phyloP scores from a whole-genome alignment of 306 rosid genomes.

The Lablab purpureus region DNA sequence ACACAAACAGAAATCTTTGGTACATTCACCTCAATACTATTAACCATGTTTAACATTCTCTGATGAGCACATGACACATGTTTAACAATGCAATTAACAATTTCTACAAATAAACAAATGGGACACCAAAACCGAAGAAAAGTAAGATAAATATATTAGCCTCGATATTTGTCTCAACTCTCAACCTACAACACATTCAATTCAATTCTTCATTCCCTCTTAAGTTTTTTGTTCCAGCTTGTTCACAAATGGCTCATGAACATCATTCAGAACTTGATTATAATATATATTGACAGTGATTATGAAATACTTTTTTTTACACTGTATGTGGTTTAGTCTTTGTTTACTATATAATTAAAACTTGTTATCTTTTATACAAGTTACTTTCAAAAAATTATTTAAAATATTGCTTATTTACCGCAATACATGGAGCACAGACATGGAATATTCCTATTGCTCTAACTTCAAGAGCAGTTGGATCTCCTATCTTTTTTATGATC shows the following conservation, averaged over 20 bases:
- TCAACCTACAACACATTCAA: background rate
- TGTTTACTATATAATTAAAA: background rate
- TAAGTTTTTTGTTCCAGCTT: conserved; percentile 1
- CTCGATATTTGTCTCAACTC: background rate
- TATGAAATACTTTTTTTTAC: background rate
- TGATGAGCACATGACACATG: background rate
- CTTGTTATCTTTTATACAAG: background rate
- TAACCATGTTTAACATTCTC: background rate
- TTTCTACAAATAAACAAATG: background rate
- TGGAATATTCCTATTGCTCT: conserved; percentile 96
- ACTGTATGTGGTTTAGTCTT: background rate
- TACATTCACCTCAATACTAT: background rate
- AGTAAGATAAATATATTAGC: background rate
- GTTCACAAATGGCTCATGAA: background rate
- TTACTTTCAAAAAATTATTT: background rate
- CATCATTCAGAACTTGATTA: background rate
- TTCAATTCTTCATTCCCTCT: background rate
- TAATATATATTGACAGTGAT: background rate
- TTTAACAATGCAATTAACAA: background rate
- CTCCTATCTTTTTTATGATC: conserved; percentile 89
- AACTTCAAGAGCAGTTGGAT: conserved; percentile 97
- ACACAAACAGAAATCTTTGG: background rate
- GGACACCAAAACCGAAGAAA: background rate
- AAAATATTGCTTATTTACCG: conserved; percentile 61
- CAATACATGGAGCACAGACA: conserved; percentile 96